These are phyloP conservation scores for Coniferiporia sulphurascens DNA, from an alignment of 1,284 basidiomycete genomes.

Conservation along the genomic window DNA sequence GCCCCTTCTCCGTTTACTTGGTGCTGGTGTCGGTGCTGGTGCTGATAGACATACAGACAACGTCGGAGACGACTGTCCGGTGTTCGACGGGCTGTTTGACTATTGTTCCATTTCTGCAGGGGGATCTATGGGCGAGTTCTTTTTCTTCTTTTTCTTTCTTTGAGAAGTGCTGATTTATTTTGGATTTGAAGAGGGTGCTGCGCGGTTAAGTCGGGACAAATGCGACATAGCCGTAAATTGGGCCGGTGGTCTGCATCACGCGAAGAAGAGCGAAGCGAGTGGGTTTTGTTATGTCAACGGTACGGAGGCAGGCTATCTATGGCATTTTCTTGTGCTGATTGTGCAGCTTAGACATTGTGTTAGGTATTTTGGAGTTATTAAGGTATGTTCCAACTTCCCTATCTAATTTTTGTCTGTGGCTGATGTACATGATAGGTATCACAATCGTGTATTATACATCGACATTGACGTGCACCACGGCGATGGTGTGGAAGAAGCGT, in stretches of 20 bases:
- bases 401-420: background rate
- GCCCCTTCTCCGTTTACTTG: no score
- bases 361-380: no score
- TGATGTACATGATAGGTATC: slow-evolving; percentile 45
- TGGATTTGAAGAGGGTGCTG: slow-evolving; percentile 79
- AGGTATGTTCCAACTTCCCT: no score
- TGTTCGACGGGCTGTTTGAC: slow-evolving; percentile 97
- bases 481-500: slow-evolving; percentile 98
- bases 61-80: slow-evolving; percentile 94
- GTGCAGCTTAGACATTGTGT: background rate
- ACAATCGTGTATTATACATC: slow-evolving; percentile 93
- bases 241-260: slow-evolving; percentile 97
- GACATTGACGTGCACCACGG: slow-evolving; percentile 99
- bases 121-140: slow-evolving; percentile 87
- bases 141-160: no score
- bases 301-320: slow-evolving; percentile 27
- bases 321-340: background rate
- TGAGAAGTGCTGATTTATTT: background rate
- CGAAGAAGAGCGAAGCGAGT: slow-evolving; percentile 97
- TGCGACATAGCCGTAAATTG: slow-evolving; percentile 99
- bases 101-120: slow-evolving; percentile 99
- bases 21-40: no score
- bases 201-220: slow-evolving; percentile 91
- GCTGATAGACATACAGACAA: slow-evolving; percentile 48
- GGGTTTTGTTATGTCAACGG: slow-evolving; percentile 99